Evolutionary conservation across 1,139 yeast genomes (phyloP), one percentile per base, ranked within the genome.

Genomic region (Pichia sp.): DNA sequence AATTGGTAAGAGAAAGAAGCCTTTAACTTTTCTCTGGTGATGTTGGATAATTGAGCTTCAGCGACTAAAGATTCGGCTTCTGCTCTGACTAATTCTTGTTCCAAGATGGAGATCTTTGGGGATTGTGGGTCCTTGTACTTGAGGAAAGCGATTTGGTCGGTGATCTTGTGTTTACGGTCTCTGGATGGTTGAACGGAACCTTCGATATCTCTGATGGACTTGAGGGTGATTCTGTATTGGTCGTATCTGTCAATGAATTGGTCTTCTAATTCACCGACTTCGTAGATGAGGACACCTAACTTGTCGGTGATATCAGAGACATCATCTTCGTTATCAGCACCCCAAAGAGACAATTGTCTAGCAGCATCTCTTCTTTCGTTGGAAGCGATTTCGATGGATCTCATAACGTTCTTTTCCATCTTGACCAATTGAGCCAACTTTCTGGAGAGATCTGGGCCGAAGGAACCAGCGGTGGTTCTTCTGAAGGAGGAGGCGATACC

Each of bases 21-120:
- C 77, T 85, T 85, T 65, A 87, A 77, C 70, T 85, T 85, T 71
- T 86, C 94, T 72, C 95, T 80, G 56, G 95, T 86, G 61, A 86
- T 85, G 69, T 86, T 86, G 45, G 91, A 83, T 66, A 87, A 77
- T 72, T 87, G 96, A 44, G 95, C 94, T 72, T 86, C 95, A 46
- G 95, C 96, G 62, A 87, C 95, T 60, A 86, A 76, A 46, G 91
- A 83, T 70, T 87, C 95, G 50, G 95, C 95, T 71, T 87, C 95
- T 40, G 94, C 94, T 71, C 96, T 79, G 51, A 87, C 95, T 66
- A 86, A 75, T 68, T 86, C 94, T 70, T 87, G 95, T 71, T 87
- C 95, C 66, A 85, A 77, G 52, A 85, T 87, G 55, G 81, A 79
- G 58, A 87, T 81, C 70, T 85, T 85, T 63, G 93, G 86, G 38